Evolutionary conservation across 2,329 filamentous ascomycete genomes (phyloP).

Genomic region (Hirsutella minnesotensis): DNA sequence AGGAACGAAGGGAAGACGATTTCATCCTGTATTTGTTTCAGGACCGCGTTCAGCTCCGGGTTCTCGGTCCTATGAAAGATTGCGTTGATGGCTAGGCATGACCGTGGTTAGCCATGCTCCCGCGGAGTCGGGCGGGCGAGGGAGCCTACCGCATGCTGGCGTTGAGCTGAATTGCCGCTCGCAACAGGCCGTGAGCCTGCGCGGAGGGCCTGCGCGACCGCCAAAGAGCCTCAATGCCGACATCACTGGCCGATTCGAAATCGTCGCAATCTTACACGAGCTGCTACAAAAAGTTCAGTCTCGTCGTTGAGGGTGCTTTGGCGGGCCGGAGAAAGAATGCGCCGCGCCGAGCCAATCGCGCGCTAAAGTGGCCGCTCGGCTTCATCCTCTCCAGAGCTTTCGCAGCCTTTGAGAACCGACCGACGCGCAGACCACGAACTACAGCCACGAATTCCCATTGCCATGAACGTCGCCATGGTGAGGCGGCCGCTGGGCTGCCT

Average conservation of each 20-base stretch:
- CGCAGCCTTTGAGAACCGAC: too few relatives aligned
- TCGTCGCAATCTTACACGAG: conserved; percentile 1
- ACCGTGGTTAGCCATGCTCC: conserved; percentile 4
- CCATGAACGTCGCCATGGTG: conserved; percentile 49
- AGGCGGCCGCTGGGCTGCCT: conserved; percentile 61
- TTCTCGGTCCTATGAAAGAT: conserved; percentile 41
- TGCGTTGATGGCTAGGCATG: conserved; percentile 17
- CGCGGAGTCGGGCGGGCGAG: not conserved
- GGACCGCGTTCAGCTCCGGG: conserved; percentile 37
- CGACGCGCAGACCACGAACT: not conserved
- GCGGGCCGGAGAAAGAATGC: conserved; percentile 18
- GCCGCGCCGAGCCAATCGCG: conserved; percentile 8
- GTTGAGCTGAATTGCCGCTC: conserved; percentile 18
- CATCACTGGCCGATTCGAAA: conserved; percentile 12
- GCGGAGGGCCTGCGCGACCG: conserved; percentile 2
- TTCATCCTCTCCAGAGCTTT: not conserved
- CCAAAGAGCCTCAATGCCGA: conserved; percentile 14
- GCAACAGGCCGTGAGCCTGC: not conserved
- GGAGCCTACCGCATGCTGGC: conserved; percentile 14
- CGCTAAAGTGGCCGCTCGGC: not conserved
- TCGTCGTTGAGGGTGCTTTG: not conserved
- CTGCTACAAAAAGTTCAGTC: not conserved
- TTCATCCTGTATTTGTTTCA: conserved; percentile 41
- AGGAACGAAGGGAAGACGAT: conserved; percentile 53
- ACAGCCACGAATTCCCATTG: conserved; percentile 4